Percentiles rank a stretch among this genome's conserved stretches.
phyloP scores from a whole-genome alignment of 2,329 filamentous ascomycete species.

The Akanthomyces lecanii region DNA sequence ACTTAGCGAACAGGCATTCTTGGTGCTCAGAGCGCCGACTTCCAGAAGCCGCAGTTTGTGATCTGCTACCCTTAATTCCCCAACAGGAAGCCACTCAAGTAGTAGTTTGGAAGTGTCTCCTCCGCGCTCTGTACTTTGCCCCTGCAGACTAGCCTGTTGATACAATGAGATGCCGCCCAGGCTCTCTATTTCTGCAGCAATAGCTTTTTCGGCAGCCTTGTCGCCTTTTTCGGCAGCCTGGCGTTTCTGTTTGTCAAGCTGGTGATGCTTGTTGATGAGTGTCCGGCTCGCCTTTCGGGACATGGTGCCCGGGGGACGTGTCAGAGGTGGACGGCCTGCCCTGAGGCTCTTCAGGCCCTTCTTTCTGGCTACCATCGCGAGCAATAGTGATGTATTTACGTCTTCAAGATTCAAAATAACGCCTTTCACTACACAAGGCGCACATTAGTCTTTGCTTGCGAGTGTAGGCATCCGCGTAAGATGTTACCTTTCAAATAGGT shows the following conservation, averaged over 20 bases:
- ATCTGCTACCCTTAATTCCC: conserved; percentile 25
- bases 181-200: conserved; percentile 51
- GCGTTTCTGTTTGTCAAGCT: conserved; percentile 57
- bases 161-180: conserved; percentile 61
- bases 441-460: neutral
- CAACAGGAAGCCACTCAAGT: conserved; percentile 54
- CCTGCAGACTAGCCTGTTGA: conserved; percentile 64
- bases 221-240: conserved; percentile 55
- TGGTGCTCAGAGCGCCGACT: conserved; percentile 78
- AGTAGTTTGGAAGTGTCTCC: conserved; percentile 63
- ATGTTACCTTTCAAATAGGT: neutral
- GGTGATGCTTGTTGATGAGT: conserved; percentile 63
- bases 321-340: conserved; percentile 53
- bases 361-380: conserved; percentile 43
- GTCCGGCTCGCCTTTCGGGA: conserved; percentile 60
- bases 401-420: neutral
- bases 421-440: neutral
- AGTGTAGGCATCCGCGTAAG: neutral
- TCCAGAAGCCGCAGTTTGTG: conserved; percentile 67
- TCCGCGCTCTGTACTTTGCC: conserved; percentile 61
- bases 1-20: conserved; percentile 77
- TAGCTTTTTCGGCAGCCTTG: conserved; percentile 37
- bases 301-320: conserved; percentile 51
- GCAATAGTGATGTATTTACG: neutral
- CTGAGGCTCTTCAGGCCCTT: conserved; percentile 42